Conservation (phyloP, 2,329 filamentous ascomycete species). For the Trichoderma semiorbis region DNA sequence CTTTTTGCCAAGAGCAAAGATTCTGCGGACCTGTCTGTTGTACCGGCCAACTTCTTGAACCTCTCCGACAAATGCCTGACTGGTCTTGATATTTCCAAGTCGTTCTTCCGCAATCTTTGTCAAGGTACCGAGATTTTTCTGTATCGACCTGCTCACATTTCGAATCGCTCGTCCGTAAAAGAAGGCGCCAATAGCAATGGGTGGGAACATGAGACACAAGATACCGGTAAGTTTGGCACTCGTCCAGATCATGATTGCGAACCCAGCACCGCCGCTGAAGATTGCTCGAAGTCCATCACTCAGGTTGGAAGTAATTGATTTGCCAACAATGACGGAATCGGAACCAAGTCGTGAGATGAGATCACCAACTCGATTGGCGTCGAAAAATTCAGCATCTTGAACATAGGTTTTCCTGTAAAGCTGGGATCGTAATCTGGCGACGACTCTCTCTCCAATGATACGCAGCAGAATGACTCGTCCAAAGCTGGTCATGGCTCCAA, state of each 20-base stretch:
- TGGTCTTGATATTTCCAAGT: slow-evolving; percentile 94
- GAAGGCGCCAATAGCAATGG: slow-evolving; percentile 84
- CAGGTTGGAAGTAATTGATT: slow-evolving; percentile 96
- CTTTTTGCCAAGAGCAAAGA: slow-evolving; percentile 81
- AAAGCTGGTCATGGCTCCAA: slow-evolving; percentile 90
- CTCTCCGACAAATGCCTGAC: slow-evolving; percentile 93
- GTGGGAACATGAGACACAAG: slow-evolving; percentile 81
- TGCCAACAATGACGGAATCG: slow-evolving; percentile 96
- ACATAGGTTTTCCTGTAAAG: slow-evolving; percentile 89
- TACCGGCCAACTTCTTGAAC: slow-evolving; percentile 86
- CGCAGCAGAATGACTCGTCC: slow-evolving; percentile 88
- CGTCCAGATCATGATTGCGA: slow-evolving; percentile 93
- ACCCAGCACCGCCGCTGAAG: slow-evolving; percentile 85
- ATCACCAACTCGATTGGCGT: slow-evolving; percentile 94
- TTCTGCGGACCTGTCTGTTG: slow-evolving; percentile 86
- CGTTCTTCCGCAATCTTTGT: slow-evolving; percentile 98
- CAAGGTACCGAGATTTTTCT: slow-evolving; percentile 86
- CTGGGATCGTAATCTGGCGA: slow-evolving; percentile 81
- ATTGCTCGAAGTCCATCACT: slow-evolving; percentile 91
- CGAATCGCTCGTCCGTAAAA: slow-evolving; percentile 88
- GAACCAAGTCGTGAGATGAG: slow-evolving; percentile 92
- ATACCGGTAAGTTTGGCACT: slow-evolving; percentile 87
- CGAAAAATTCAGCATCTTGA: slow-evolving; percentile 99
- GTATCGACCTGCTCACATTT: slow-evolving; percentile 85
- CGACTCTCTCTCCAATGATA: slow-evolving; percentile 92